These are phyloP conservation scores for Penicillium verrucosum DNA, from an alignment of 2,329 filamentous ascomycete species.

Conservation along the genomic window DNA sequence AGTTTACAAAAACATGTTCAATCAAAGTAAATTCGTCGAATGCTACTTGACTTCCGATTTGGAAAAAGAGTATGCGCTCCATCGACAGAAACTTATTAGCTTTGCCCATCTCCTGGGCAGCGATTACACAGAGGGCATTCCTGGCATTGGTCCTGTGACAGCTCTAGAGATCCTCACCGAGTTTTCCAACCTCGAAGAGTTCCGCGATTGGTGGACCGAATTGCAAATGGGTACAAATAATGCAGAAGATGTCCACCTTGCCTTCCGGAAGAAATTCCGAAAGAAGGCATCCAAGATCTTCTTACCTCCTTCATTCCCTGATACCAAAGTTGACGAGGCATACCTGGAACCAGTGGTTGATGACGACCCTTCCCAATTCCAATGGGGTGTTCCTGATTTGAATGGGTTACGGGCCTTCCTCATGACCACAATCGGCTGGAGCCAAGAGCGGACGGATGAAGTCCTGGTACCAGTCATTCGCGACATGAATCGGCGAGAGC, in stretches of 20 bases:
- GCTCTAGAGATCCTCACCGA: slow-evolving; percentile 92
- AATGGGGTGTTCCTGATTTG: slow-evolving; percentile 94
- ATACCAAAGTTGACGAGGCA: slow-evolving; percentile 71
- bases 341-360: slow-evolving; percentile 89
- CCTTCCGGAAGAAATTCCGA: slow-evolving; percentile 82
- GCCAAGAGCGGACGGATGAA: slow-evolving; percentile 86
- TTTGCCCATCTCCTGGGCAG: slow-evolving; percentile 88
- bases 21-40: slow-evolving; percentile 95
- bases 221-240: slow-evolving; percentile 68
- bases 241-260: slow-evolving; percentile 54
- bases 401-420: slow-evolving; percentile 79
- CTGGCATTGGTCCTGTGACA: slow-evolving; percentile 88
- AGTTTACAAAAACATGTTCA: slow-evolving; percentile 99
- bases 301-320: slow-evolving; percentile 75
- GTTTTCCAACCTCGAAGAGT: slow-evolving; percentile 69
- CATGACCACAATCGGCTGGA: slow-evolving; percentile 92
- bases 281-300: slow-evolving; percentile 83
- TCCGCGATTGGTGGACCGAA: slow-evolving; percentile 81
- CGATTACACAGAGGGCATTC: slow-evolving; percentile 91
- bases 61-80: slow-evolving; percentile 82
- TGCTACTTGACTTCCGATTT: slow-evolving; percentile 84
- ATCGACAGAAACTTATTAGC: slow-evolving; percentile 80
- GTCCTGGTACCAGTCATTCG: slow-evolving; percentile 91
- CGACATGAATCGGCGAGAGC: slow-evolving; percentile 86
- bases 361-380: slow-evolving; percentile 70